These are phyloP conservation scores for Solanum peruvianum DNA, from an alignment of 257 asterid genomes.

Conservation along the genomic window DNA sequence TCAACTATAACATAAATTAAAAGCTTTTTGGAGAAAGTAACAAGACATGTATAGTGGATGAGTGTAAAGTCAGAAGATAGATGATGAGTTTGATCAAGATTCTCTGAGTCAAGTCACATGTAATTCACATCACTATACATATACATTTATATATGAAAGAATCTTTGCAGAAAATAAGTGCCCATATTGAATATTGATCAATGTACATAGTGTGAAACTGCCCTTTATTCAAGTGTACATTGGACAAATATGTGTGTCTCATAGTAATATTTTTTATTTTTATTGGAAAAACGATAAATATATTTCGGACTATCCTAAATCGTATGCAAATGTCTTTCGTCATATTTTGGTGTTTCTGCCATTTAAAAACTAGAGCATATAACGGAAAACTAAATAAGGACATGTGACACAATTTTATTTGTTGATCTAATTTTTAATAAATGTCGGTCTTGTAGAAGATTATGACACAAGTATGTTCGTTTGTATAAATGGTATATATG, in stretches of 20 bases:
- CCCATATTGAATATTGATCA: not conserved
- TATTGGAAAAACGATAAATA: too few species aligned
- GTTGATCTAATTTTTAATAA: too few species aligned
- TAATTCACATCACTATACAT: not conserved
- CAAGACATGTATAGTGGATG: not conserved
- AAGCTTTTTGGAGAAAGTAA: not conserved
- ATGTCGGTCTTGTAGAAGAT: too few species aligned
- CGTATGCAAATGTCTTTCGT: too few species aligned
- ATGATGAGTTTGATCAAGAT: not conserved
- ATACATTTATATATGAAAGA: not conserved
- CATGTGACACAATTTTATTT: too few species aligned
- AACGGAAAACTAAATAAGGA: too few species aligned
- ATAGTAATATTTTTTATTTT: too few species aligned
- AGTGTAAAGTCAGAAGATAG: not conserved
- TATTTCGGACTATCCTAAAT: too few species aligned
- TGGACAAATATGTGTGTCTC: not conserved
- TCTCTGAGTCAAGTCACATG: not conserved
- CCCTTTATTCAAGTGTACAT: not conserved
- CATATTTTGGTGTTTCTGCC: too few species aligned
- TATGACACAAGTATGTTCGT: too few species aligned
- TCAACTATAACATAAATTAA: not conserved
- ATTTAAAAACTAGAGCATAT: too few species aligned
- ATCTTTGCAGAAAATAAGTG: not conserved
- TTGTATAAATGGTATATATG: too few species aligned
- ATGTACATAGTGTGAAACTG: not conserved